Base-by-base conservation (phyloP, 306 rosid genomes). In the Rosa multiflora region DNA sequence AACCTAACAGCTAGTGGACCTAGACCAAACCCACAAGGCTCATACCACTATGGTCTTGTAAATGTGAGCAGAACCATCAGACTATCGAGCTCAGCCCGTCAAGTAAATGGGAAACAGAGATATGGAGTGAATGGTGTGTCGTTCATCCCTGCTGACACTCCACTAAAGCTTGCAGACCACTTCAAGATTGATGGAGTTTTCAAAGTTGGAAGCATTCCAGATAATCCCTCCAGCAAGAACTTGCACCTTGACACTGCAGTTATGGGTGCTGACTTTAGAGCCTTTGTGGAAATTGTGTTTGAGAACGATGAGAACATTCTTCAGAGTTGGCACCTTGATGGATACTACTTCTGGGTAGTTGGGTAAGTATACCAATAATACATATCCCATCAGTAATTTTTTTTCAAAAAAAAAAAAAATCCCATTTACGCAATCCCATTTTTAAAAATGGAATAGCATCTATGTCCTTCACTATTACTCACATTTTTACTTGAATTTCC, bases 1-100 rank as follows among this genome's bases (percentile, higher is more conserved):
- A 95, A 95, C 73, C 78, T 95, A 21, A 92, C 94, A 10, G 99
- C 99, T 0, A 95, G 98, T 85, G 99, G 99, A 72, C 99, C 98
- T 35, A 91, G 98, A 75, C 99, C 99, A 21, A 95, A 95, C 66
- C 99, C 99, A 17, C 98, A 95, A 61, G 99, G 99, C 6, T 95
- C 99, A 0, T 95, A 95, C 81, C 99, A 95, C 79, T 95, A 95
- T 70, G 99, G 99, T 73, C 75, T 82, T 0, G 83, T 92, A 51
- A 91, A 90, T 84, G 73, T 91, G 1, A 87, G 90, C 66, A 92
- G 90, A 79, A 95, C 95, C 43, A 86, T 95, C 63, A 74, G 5
- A 7, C 69, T 95, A 43, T 79, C 75, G 83, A 95, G 97, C 82
- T 92, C 92, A 6, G 89, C 97, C 51, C 93, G 89, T 49, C 92